Base-by-base conservation (phyloP, 805 yeast species). In the Ogataea ganodermae region DNA sequence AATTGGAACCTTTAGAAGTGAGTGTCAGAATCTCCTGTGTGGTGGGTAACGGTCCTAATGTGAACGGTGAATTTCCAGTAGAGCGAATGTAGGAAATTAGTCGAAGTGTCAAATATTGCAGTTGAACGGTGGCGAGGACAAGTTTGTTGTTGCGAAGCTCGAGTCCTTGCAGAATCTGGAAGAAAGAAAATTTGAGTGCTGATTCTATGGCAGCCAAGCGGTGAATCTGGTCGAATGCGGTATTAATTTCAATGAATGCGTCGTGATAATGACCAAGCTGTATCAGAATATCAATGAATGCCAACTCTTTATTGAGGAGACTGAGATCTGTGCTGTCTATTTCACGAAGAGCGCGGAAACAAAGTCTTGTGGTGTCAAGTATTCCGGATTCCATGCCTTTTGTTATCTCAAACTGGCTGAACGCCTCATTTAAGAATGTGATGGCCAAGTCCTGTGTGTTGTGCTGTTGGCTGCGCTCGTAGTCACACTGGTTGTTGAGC, bases 371-470 rank as follows among this genome's bases (percentile, higher is more conserved):
- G 5, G 51, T 48, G 18, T 42, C 37, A 7, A 50, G 21, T 14
- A 30, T 17, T 14, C 40, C 42, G 7, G 17, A 17, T 9, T 46
- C 50, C 16, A 50, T 22, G 12, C 21, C 16, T 2, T 20, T 27
- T 6, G 32, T 27, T 6, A 30, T 35, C 3, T 40, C 36, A 12
- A 28, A 38, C 10, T 36, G 50, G 17, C 33, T 35, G 24, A 52
- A 28, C 12, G 45, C 45, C 16, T 45, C 45, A 22, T 39, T 31
- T 23, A 55, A 31, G 16, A 44, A 51, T 13, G 38, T 41, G 20
- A 46, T 24, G 16, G 55, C 55, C 20, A 46, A 44, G 13, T 46
- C 50, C 24, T 30, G 36, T 8, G 56, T 44, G 21, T 46, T 43
- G 26, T 10, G 21, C 8, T 23, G 31, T 13, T 20, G 21, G 6